A percentile compares a stretch with the other conserved stretches of the same genome.
Evolutionary conservation across 345 rosid genomes (phyloP).

Genomic region (Aethionema arabicum): DNA sequence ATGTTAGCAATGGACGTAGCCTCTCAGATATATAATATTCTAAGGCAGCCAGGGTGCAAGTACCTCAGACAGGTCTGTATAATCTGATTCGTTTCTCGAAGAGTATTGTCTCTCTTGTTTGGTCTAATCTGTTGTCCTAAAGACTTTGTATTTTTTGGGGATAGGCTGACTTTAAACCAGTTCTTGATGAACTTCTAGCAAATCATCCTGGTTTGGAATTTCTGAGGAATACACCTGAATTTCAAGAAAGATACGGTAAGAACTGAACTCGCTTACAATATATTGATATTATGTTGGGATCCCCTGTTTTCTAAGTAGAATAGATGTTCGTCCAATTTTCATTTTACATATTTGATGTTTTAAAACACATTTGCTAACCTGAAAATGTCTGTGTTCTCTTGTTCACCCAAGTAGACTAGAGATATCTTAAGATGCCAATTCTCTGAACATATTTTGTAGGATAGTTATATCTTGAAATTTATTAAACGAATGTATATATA

Average conservation of each 20-base stretch:
- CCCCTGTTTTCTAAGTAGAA: neutral
- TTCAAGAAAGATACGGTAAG: slow-evolving; percentile 90
- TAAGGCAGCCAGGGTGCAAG: slow-evolving; percentile 66
- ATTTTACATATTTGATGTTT: neutral
- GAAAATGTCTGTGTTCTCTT: neutral
- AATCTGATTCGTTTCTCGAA: slow-evolving; percentile 1
- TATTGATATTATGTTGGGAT: slow-evolving; percentile 9
- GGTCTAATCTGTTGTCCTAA: slow-evolving; percentile 14
- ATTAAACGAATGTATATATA: neutral
- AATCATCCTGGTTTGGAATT: slow-evolving; percentile 90
- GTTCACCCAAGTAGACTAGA: neutral
- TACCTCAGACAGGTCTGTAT: slow-evolving; percentile 74
- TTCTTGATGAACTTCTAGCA: slow-evolving; percentile 73
- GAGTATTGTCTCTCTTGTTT: slow-evolving; percentile 8
- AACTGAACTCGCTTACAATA: slow-evolving; percentile 14
- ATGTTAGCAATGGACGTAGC: slow-evolving; percentile 69
- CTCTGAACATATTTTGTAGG: neutral
- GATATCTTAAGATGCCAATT: neutral
- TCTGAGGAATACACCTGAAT: slow-evolving; percentile 71
- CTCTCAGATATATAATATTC: slow-evolving; percentile 59
- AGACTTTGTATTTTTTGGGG: slow-evolving; percentile 22
- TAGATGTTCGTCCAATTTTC: neutral
- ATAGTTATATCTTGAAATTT: neutral
- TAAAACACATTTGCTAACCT: neutral
- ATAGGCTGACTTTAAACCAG: slow-evolving; percentile 87